phyloP scores from a whole-genome alignment of 2,329 filamentous ascomycete species.

The Rugonectria rugulosa region DNA sequence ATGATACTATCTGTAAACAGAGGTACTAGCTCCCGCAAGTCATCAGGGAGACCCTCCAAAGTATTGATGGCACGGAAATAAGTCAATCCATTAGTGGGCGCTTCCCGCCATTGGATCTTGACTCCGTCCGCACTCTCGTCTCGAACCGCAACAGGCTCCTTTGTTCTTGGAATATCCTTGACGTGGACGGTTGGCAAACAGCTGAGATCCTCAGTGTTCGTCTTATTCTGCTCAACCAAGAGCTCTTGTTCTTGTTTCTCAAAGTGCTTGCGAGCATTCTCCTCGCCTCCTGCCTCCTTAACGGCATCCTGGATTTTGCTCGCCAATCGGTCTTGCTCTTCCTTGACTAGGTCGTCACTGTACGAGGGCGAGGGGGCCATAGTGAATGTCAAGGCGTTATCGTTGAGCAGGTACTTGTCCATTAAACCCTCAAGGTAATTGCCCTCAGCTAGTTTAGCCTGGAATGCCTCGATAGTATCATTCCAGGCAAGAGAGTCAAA shows the following conservation, averaged over 20 bases:
- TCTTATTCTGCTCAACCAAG: conserved; percentile 82
- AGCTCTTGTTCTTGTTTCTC: conserved; percentile 82
- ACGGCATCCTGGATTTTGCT: conserved; percentile 76
- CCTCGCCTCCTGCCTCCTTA: conserved; percentile 72
- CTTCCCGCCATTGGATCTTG: conserved; percentile 87
- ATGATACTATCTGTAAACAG: conserved; percentile 93
- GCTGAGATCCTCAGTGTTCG: conserved; percentile 83
- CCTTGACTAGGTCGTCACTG: conserved; percentile 74
- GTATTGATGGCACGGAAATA: conserved; percentile 92
- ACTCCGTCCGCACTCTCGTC: conserved; percentile 72
- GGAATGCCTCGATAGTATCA: conserved; percentile 83
- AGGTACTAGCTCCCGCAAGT: conserved; percentile 84
- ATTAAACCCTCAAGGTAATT: conserved; percentile 85
- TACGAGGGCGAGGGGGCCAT: conserved; percentile 88
- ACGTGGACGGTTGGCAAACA: conserved; percentile 89
- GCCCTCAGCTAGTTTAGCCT: conserved; percentile 75
- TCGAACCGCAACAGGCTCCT: conserved; percentile 65
- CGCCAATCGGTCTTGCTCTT: conserved; percentile 79
- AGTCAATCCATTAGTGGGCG: conserved; percentile 92
- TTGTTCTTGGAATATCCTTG: conserved; percentile 83
- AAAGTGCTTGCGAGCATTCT: conserved; percentile 75
- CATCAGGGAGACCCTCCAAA: conserved; percentile 80
- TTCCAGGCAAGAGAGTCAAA: conserved; percentile 94
- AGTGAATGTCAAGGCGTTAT: conserved; percentile 88
- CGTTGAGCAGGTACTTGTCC: conserved; percentile 89